These are phyloP conservation scores for Nakazawaea wickerhamii DNA, from an alignment of 805 yeast genomes.

Conservation along the genomic window DNA sequence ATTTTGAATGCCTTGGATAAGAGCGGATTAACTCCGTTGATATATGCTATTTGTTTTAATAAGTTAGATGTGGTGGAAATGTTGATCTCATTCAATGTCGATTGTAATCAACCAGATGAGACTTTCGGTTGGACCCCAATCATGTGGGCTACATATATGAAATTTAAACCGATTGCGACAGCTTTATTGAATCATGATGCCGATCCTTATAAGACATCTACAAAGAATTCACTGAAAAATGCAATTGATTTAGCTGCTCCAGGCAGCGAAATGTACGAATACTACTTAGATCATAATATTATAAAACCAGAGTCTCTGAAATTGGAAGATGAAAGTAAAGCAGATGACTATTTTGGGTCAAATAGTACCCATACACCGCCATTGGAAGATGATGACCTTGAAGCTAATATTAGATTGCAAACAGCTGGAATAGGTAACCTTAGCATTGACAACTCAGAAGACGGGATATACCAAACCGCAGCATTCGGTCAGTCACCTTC, in stretches of 20 bases:
- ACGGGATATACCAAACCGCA: constrained; percentile 20
- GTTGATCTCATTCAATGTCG: constrained; percentile 36
- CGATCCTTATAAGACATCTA: constrained; percentile 40
- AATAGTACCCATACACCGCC: constrained; percentile 15
- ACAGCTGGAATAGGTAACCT: constrained; percentile 29
- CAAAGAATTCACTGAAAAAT: constrained; percentile 33
- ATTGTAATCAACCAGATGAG: constrained; percentile 46
- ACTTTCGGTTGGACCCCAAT: constrained; percentile 57
- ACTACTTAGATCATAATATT: constrained; percentile 48
- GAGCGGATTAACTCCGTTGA: constrained; percentile 41
- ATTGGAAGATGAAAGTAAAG: neutral
- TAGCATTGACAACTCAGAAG: constrained; percentile 16
- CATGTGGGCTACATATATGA: constrained; percentile 81
- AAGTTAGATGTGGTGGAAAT: constrained; percentile 44
- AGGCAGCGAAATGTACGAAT: constrained; percentile 51
- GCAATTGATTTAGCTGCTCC: constrained; percentile 57
- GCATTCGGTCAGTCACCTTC: constrained; percentile 28
- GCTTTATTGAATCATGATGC: constrained; percentile 60
- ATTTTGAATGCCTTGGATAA: constrained; percentile 26
- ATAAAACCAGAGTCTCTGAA: constrained; percentile 18
- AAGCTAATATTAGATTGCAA: constrained; percentile 34
- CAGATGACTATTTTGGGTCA: neutral
- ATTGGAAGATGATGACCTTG: constrained; percentile 20
- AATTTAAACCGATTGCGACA: constrained; percentile 49
- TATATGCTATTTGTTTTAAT: constrained; percentile 53